Percentiles rank a stretch among this genome's conserved stretches.
Conservation (phyloP, 2,329 filamentous ascomycete species). For the Fusarium penzigii region DNA sequence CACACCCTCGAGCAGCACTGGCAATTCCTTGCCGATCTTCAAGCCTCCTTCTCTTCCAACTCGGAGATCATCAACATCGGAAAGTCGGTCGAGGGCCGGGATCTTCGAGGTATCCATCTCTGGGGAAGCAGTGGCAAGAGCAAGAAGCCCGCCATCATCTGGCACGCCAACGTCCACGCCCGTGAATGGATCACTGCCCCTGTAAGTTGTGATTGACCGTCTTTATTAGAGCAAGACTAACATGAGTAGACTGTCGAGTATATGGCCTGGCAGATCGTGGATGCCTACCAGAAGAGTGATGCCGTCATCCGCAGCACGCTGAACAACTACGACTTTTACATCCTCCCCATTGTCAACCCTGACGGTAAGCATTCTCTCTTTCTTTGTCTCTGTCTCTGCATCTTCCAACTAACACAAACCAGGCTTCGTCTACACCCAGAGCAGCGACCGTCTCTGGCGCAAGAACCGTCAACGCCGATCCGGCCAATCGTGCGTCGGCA, state of each 20-base stretch:
- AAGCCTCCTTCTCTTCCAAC: constrained; percentile 42
- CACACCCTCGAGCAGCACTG: constrained; percentile 54
- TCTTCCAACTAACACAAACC: rapidly evolving
- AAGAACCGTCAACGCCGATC: constrained; percentile 54
- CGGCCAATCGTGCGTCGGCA: constrained; percentile 47
- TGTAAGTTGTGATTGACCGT: constrained; percentile 27
- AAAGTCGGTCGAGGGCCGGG: constrained; percentile 45
- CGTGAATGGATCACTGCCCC: constrained; percentile 62
- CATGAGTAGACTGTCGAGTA: constrained; percentile 21
- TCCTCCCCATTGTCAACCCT: constrained; percentile 64
- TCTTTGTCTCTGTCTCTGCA: too few species aligned
- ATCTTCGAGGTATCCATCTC: constrained; percentile 62
- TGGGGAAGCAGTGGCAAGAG: constrained; percentile 48
- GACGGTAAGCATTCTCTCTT: constrained; percentile 46
- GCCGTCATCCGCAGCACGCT: constrained; percentile 34
- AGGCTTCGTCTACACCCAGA: constrained; percentile 52
- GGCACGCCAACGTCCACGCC: constrained; percentile 60
- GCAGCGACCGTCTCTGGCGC: constrained; percentile 59
- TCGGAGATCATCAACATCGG: constrained; percentile 52
- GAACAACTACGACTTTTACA: constrained; percentile 66
- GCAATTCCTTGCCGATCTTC: constrained; percentile 48
- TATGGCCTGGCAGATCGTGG: constrained; percentile 20
- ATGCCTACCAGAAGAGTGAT: constrained; percentile 21
- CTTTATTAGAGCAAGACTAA: rapidly evolving
- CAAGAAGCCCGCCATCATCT: constrained; percentile 53